Evolutionary conservation across 305 asterid genomes (phyloP), one percentile per base, ranked within the genome.

Genomic region (Fraxinus baroniana): DNA sequence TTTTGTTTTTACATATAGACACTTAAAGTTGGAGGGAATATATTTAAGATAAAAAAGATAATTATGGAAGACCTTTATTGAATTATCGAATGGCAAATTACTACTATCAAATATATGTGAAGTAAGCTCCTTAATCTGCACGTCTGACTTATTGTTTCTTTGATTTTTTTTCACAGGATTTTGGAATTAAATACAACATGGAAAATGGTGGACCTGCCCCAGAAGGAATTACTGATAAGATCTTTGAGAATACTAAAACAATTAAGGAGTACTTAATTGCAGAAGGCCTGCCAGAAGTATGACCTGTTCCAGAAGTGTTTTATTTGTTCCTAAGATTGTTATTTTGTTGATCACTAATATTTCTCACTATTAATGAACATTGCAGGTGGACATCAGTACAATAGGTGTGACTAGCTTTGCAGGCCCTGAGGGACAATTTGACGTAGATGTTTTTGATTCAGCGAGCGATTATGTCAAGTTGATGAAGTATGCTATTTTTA

Each of bases 201-300:
- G 99, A 91, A 89, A 96, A 96, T 89, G 99, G 99, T 84, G 99
- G 99, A 82, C 99, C 99, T 83, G 99, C 99, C 78, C 97, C 97
- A 2, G 99, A 96, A 90, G 96, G 95, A 81, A 89, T 94, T 84
- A 95, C 99, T 1, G 93, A 94, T 81, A 93, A 92, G 92, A 94
- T 95, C 78, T 94, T 89, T 87, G 82, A 91, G 80, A 94, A 92
- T 88, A 94, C 98, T 30, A 94, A 93, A 76, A 90, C 98, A 36
- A 94, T 96, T 88, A 92, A 92, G 86, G 98, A 93, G 87, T 96
- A 96, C 89, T 88, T 96, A 78, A 90, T 89, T 87, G 98, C 98
- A 17, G 95, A 96, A 89, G 99, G 94, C 89, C 88, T 96, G 83
- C 97, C 98, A 46, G 97, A 94, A 88, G 99, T 96, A 91, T 84